phyloP scores from a whole-genome alignment of 441 rosid species.

The Populus hybrid region DNA sequence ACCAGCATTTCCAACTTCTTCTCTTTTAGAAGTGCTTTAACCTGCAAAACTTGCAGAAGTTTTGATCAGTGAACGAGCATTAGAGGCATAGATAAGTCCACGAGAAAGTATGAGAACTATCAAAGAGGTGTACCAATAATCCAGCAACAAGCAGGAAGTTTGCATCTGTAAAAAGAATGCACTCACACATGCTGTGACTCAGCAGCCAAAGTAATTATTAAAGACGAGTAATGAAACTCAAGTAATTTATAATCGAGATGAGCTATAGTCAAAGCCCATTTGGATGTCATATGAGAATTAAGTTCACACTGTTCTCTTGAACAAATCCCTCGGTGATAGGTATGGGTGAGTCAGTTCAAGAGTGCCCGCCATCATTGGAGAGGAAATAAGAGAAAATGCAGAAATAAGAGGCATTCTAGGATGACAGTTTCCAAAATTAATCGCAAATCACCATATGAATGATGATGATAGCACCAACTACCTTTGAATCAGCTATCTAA shows the following conservation, averaged over 20 bases:
- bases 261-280: background rate
- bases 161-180: background rate
- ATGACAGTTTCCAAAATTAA: background rate
- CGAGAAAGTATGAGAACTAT: background rate
- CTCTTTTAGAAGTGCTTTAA: conserved; percentile 82
- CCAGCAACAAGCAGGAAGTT: background rate
- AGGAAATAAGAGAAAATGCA: background rate
- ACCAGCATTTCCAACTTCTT: conserved; percentile 75
- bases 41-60: conserved; percentile 33
- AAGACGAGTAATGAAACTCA: background rate
- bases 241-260: background rate
- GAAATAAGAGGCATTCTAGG: background rate
- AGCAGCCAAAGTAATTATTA: background rate
- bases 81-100: background rate
- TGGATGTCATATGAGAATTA: background rate
- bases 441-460: background rate
- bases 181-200: background rate
- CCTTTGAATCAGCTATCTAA: background rate
- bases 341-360: background rate
- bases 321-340: background rate
- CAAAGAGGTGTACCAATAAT: background rate
- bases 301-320: background rate
- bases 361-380: background rate
- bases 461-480: background rate
- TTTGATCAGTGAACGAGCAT: background rate